Evolutionary conservation across 78 protist genomes (phyloP).

Genomic region (Pigoraptor vietnamica): DNA sequence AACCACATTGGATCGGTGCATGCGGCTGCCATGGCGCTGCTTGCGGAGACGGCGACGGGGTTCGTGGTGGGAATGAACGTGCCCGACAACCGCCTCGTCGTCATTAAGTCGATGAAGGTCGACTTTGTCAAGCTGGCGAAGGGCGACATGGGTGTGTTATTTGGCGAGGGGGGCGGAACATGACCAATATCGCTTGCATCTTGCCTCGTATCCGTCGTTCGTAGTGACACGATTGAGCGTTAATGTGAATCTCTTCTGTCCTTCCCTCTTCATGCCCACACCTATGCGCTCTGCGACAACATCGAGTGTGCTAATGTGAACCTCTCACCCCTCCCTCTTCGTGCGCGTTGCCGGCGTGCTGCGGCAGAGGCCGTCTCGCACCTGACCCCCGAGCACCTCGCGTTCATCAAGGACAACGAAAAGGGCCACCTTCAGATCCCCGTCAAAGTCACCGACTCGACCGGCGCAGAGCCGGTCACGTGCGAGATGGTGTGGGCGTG

Average conservation of each 20-base stretch:
- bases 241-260: too few species aligned
- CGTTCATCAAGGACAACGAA: not conserved
- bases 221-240: too few species aligned
- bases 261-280: too few species aligned
- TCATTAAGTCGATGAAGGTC: conserved; percentile 1
- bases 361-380: not conserved
- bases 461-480: not conserved
- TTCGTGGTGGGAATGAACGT: not conserved
- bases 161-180: too few species aligned
- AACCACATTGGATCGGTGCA: conserved; percentile 2
- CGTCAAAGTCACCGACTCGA: not conserved
- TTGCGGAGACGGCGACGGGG: conserved; percentile 8
- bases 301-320: too few species aligned
- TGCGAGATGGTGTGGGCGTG: conserved; percentile 2
- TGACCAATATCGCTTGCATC: too few species aligned
- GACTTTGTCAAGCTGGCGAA: not conserved
- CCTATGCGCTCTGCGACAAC: too few species aligned
- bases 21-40: conserved; percentile 12
- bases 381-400: not conserved
- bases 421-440: not conserved
- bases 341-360: too few species aligned
- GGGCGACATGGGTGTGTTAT: not conserved
- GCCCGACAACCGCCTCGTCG: not conserved
- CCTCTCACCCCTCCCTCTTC: too few species aligned
- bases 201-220: too few species aligned